A percentile compares a stretch with the other conserved stretches of the same genome.
phyloP scores from a whole-genome alignment of 2,329 filamentous ascomycete genomes.

The Colletotrichum endophyticum region DNA sequence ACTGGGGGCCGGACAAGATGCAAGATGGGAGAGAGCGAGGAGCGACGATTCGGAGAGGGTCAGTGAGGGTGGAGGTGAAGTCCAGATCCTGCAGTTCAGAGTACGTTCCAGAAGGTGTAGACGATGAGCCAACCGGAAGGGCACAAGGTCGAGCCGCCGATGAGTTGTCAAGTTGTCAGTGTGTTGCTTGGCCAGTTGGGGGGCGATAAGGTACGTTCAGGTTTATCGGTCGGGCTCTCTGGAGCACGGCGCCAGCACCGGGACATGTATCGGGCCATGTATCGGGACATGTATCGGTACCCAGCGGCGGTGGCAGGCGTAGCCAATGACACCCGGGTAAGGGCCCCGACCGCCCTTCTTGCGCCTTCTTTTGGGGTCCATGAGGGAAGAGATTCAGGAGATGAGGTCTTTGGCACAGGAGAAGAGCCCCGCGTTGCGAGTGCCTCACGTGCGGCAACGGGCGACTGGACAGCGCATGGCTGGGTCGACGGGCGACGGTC shows the following conservation, averaged over 20 bases:
- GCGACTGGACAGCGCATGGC: neutral
- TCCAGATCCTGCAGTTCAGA: constrained; percentile 5
- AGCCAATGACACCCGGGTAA: neutral
- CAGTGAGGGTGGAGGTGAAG: neutral
- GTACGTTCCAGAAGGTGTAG: constrained; percentile 1
- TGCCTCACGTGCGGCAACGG: constrained; percentile 13
- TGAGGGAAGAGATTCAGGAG: neutral
- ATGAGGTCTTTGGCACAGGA: neutral
- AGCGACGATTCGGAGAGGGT: neutral
- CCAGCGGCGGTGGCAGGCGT: neutral
- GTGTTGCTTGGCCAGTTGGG: neutral
- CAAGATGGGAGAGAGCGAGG: neutral
- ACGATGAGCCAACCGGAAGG: constrained; percentile 16
- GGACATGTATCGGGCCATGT: neutral
- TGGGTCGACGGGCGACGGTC: neutral
- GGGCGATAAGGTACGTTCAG: neutral
- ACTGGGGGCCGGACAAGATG: neutral
- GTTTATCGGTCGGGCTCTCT: neutral
- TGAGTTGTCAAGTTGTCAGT: constrained; percentile 11
- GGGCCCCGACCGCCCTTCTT: constrained; percentile 11
- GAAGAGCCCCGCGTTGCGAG: constrained; percentile 9
- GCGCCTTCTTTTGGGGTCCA: neutral
- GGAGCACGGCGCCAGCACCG: neutral
- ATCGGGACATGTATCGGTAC: neutral
- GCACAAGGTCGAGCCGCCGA: constrained; percentile 8